Evolutionary conservation across 148 eudicot genomes (phyloP).

Genomic region (Persicaria maculosa): DNA sequence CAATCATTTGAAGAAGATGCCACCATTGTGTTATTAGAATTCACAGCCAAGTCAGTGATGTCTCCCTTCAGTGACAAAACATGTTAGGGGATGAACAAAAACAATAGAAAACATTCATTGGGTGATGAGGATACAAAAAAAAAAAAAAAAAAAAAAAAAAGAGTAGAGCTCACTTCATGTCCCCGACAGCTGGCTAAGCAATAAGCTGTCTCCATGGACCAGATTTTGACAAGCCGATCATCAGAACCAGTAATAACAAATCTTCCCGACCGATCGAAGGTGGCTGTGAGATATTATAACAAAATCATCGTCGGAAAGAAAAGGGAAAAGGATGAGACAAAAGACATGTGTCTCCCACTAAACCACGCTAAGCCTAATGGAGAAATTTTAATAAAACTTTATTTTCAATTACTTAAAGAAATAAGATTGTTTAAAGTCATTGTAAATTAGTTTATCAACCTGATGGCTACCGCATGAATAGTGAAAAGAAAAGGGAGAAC

Average conservation of each 20-base stretch:
- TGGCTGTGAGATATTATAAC: slow-evolving; percentile 41
- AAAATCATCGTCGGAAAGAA: not conserved
- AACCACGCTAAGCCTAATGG: not conserved
- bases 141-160: not conserved
- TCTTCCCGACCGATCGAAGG: slow-evolving; percentile 87
- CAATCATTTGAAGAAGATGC: slow-evolving; percentile 97
- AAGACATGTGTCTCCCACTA: slow-evolving; percentile 9
- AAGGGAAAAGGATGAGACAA: not conserved
- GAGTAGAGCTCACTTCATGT: slow-evolving; percentile 65
- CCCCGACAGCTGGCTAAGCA: slow-evolving; percentile 99
- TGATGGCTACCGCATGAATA: not conserved
- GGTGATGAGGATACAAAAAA: not conserved
- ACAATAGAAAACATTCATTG: slow-evolving; percentile 2
- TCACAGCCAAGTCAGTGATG: slow-evolving; percentile 99
- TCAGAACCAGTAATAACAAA: slow-evolving; percentile 95
- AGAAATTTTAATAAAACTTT: not conserved
- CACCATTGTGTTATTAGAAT: slow-evolving; percentile 76
- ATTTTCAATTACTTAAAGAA: not conserved
- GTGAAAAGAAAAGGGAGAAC: not conserved
- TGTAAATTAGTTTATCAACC: not conserved
- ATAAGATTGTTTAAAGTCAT: not conserved
- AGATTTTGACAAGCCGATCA: slow-evolving; percentile 93
- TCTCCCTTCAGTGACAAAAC: slow-evolving; percentile 60
- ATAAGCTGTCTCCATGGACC: slow-evolving; percentile 98
- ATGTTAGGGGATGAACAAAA: slow-evolving; percentile 10